Evolutionary conservation across 1,284 basidiomycete genomes (phyloP).

Genomic region (Ustilago crameri): DNA sequence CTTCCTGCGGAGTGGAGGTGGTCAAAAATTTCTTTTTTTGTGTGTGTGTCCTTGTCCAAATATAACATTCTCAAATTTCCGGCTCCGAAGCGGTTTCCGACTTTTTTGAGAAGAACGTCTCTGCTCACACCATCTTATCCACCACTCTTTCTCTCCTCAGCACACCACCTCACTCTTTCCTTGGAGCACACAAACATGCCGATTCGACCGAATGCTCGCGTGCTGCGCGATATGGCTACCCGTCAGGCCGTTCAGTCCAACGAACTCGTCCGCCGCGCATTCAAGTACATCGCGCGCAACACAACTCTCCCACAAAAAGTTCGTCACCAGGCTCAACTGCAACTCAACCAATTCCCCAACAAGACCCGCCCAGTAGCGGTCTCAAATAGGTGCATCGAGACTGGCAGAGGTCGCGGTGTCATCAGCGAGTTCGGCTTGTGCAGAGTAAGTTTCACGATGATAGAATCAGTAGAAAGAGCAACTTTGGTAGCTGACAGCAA

Average conservation of each 20-base stretch:
- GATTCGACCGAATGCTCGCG: constrained; percentile 55
- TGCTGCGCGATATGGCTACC: constrained; percentile 64
- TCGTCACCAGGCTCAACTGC: constrained; percentile 94
- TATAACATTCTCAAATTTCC: constrained; percentile 4
- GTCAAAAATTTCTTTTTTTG: too few species aligned
- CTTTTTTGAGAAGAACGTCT: constrained; percentile 7
- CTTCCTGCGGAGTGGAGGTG: too few species aligned
- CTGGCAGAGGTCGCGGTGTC: constrained; percentile 85
- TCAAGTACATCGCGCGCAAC: constrained; percentile 67
- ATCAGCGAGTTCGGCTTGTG: constrained; percentile 88
- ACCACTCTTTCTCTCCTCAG: too few species aligned
- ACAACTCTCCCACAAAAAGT: constrained; percentile 72
- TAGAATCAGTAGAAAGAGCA: not conserved
- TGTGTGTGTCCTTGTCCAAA: too few species aligned
- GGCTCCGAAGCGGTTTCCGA: not conserved
- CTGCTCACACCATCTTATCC: not conserved
- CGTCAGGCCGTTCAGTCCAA: constrained; percentile 65
- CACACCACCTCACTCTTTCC: too few species aligned
- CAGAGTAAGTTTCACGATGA: constrained; percentile 74
- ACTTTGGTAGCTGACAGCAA: not conserved
- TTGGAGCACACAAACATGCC: constrained; percentile 36
- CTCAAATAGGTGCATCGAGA: constrained; percentile 85
- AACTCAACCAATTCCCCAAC: constrained; percentile 85
- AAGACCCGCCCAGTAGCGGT: constrained; percentile 85
- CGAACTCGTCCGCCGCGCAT: constrained; percentile 65